Evolutionary conservation across 1,139 yeast species (phyloP), one percentile per base, ranked within the genome.

Genomic region (Hansenula lynferdii): DNA sequence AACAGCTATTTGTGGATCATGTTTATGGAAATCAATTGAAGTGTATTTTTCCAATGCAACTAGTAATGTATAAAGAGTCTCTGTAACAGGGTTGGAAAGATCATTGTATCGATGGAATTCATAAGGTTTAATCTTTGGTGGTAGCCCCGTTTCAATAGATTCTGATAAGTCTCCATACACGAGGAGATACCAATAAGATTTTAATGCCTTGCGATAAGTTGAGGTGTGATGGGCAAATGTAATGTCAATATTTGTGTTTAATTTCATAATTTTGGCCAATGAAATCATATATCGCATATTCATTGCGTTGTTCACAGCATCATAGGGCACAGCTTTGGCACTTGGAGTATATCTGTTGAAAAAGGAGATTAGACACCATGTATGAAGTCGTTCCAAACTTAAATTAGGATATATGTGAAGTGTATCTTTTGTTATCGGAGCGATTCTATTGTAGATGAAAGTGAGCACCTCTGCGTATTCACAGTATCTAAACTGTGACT

Each of bases 121-220:
- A 8, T 10, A 6, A 8, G 20, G 15, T n/a, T 24, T 5, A 16
- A 35, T 30, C 17, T 16, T 26, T 11, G 35, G 34, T 11, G 18
- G 18, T 10, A 24, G 24, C 8, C 39, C 35, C 1, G 28, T 8
- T 31, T 31, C 28, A n/a, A 16, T 6, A 16, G 34, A 25, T 26
- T 36, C 39, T 17, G 31, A 15, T 2, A 21, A 4, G 23, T 36
- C 39, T 6, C 8, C 16, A 15, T 15, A 31, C 5, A 5, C 6
- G 9, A 36, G 8, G n/a, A 17, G 8, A 21, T 20, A 17, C 39
- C 39, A 36, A 16, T 26, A n/a, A 8, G 25, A 8, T 20, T 36
- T 36, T 21, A 36, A 14, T 12, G 22, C 12, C 10, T n/a, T 27
- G 12, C 20, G 26, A 20, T 26, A 36, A 1, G 4, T 7, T n/a